Conservation (phyloP, 2,329 filamentous ascomycete species). For the Pseudocercospora cruenta region DNA sequence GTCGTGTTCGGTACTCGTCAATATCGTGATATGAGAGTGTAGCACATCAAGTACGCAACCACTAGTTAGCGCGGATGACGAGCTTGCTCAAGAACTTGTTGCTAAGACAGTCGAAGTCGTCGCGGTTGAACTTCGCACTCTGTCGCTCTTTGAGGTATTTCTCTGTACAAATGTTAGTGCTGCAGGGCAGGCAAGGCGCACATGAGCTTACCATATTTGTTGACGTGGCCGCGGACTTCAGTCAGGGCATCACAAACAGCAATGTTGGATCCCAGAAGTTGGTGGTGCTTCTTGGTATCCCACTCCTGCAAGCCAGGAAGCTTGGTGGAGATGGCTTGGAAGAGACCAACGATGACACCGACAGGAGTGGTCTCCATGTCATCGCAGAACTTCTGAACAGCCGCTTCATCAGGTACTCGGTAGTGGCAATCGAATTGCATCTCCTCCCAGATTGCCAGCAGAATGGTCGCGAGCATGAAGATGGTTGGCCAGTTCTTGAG, state of each 20-base stretch:
- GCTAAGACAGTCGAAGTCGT: conserved; percentile 91
- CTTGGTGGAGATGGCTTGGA: conserved; percentile 98
- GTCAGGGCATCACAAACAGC: conserved; percentile 96
- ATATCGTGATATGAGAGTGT: conserved; percentile 11
- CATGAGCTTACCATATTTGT: conserved; percentile 81
- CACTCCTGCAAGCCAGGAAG: conserved; percentile 89
- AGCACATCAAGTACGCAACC: background rate
- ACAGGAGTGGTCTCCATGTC: conserved; percentile 98
- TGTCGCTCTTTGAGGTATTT: conserved; percentile 81
- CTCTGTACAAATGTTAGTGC: conserved; percentile 59
- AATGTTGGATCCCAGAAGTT: conserved; percentile 85
- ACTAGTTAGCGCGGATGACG: conserved; percentile 89
- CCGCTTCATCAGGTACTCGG: conserved; percentile 79
- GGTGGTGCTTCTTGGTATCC: conserved; percentile 89
- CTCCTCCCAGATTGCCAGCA: conserved; percentile 94
- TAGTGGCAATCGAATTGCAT: conserved; percentile 99
- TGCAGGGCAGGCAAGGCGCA: background rate
- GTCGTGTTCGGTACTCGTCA: conserved; percentile 12
- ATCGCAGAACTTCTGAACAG: conserved; percentile 90
- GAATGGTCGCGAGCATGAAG: conserved; percentile 92
- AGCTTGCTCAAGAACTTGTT: conserved; percentile 98
- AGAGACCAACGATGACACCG: conserved; percentile 92
- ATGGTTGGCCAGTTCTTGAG: conserved; percentile 99
- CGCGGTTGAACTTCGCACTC: conserved; percentile 77
- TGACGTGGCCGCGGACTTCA: conserved; percentile 88